These are phyloP conservation scores for Aspergillus taichungensis DNA, from an alignment of 495 filamentous ascomycete genomes.

Conservation along the genomic window DNA sequence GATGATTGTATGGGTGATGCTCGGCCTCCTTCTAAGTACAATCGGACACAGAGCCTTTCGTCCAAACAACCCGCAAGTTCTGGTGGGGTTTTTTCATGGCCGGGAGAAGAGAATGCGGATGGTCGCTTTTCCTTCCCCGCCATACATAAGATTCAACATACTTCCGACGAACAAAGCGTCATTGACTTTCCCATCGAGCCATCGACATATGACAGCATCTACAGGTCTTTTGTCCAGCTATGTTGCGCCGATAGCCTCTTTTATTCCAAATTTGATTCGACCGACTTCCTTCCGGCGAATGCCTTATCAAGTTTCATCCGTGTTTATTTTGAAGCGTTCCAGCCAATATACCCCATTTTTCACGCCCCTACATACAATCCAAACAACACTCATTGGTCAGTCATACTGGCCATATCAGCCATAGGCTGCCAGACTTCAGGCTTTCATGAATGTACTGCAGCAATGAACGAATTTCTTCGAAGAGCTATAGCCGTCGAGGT, in stretches of 20 bases:
- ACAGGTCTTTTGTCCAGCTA: conserved; percentile 24
- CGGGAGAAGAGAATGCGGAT: conserved; percentile 2
- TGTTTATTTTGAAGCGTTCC: conserved; percentile 32
- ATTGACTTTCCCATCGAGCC: conserved; percentile 16
- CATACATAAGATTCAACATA: conserved; percentile 6
- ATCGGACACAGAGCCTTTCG: conserved; percentile 18
- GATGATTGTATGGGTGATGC: conserved; percentile 33
- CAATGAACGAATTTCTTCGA: conserved; percentile 39
- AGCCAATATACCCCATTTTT: conserved; percentile 37
- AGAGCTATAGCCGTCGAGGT: conserved; percentile 32
- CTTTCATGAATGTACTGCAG: conserved; percentile 17
- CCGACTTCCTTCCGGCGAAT: conserved; percentile 25
- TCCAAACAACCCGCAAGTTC: conserved; percentile 10
- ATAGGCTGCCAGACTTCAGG: conserved; percentile 35
- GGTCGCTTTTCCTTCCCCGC: conserved; percentile 19
- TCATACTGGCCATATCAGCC: conserved; percentile 34
- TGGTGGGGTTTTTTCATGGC: conserved; percentile 4
- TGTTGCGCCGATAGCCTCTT: conserved; percentile 29
- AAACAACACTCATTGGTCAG: conserved; percentile 33
- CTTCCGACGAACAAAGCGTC: conserved; percentile 8
- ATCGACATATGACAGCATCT: conserved; percentile 26
- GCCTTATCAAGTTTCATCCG: conserved; percentile 24
- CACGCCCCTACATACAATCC: conserved; percentile 34
- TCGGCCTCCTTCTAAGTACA: conserved; percentile 23
- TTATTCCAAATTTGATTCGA: conserved; percentile 28